These are phyloP conservation scores for Anthostomella pinea DNA, from an alignment of 2,329 filamentous ascomycete species.

Conservation along the genomic window DNA sequence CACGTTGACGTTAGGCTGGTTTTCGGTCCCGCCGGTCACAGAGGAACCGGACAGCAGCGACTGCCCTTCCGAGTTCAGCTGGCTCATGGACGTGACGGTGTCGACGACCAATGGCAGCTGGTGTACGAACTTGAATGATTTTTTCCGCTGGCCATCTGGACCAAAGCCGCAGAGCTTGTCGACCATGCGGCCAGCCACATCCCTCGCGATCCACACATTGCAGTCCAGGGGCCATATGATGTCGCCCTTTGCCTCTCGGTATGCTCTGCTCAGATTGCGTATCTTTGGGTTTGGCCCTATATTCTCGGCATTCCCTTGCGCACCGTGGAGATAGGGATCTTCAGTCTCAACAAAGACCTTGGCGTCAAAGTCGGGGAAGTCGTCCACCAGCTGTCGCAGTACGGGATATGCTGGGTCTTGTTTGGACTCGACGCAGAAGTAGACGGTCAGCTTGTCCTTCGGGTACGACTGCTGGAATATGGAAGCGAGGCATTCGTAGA, in stretches of 20 bases:
- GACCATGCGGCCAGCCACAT: slow-evolving; percentile 83
- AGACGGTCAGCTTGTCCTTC: slow-evolving; percentile 68
- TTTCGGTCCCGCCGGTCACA: slow-evolving; percentile 29
- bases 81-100: slow-evolving; percentile 41
- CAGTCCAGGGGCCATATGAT: slow-evolving; percentile 95
- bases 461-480: slow-evolving; percentile 84
- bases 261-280: slow-evolving; percentile 90
- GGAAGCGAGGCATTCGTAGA: slow-evolving; percentile 89
- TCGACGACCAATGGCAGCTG: slow-evolving; percentile 91
- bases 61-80: slow-evolving; percentile 26
- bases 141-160: slow-evolving; percentile 44
- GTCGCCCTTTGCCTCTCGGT: slow-evolving; percentile 82
- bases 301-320: slow-evolving; percentile 47
- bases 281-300: slow-evolving; percentile 98
- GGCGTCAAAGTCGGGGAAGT: slow-evolving; percentile 71
- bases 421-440: slow-evolving; percentile 75
- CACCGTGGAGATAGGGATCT: slow-evolving; percentile 64
- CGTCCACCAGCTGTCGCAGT: slow-evolving; percentile 66
- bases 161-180: slow-evolving; percentile 74
- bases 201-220: slow-evolving; percentile 86
- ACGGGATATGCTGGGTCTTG: slow-evolving; percentile 75
- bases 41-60: slow-evolving; percentile 35
- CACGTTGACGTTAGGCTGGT: slow-evolving; percentile 30
- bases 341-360: slow-evolving; percentile 78
- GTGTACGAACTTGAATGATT: slow-evolving; percentile 87